Evolutionary conservation across 768 basidiomycete species (phyloP).

Genomic region (Amanita rimosa): DNA sequence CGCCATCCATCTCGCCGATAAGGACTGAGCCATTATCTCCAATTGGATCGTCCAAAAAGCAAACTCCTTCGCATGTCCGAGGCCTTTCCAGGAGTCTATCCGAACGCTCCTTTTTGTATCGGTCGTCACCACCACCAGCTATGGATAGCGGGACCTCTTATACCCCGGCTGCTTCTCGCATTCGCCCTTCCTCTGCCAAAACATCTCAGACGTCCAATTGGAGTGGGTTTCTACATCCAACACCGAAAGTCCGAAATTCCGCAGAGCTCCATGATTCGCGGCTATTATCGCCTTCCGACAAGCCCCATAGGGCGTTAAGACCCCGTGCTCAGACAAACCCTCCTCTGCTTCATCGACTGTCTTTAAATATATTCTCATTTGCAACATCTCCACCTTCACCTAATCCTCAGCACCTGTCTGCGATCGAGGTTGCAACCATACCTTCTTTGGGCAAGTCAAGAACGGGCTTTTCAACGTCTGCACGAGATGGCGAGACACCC

Average conservation of each 20-base stretch:
- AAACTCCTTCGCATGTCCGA: slow-evolving; percentile 8
- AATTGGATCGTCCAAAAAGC: slow-evolving; percentile 9
- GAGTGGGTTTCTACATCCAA: not conserved
- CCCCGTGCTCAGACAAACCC: slow-evolving; percentile 51
- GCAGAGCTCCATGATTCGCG: not conserved
- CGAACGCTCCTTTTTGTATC: slow-evolving; percentile 1
- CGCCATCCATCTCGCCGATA: not conserved
- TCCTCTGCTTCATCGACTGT: slow-evolving; percentile 58
- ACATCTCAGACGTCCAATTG: not conserved
- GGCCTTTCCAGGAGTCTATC: slow-evolving; percentile 7
- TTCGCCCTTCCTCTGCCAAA: not conserved
- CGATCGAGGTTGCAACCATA: slow-evolving; percentile 29
- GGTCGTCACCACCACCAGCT: not conserved
- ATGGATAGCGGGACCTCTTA: not conserved
- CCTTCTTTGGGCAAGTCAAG: slow-evolving; percentile 32
- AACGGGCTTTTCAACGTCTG: slow-evolving; percentile 37
- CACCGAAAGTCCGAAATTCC: not conserved
- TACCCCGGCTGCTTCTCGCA: not conserved
- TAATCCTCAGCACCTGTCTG: slow-evolving; percentile 10
- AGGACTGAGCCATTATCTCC: slow-evolving; percentile 10
- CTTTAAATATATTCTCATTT: slow-evolving; percentile 49
- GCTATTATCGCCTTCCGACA: not conserved
- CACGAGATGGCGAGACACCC: slow-evolving; percentile 50
- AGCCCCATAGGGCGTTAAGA: slow-evolving; percentile 9
- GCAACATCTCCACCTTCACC: slow-evolving; percentile 21